Percentiles rank a stretch among this genome's conserved stretches.
Conservation (phyloP, 2,329 filamentous ascomycete genomes). For the Aureobasidium sp. region DNA sequence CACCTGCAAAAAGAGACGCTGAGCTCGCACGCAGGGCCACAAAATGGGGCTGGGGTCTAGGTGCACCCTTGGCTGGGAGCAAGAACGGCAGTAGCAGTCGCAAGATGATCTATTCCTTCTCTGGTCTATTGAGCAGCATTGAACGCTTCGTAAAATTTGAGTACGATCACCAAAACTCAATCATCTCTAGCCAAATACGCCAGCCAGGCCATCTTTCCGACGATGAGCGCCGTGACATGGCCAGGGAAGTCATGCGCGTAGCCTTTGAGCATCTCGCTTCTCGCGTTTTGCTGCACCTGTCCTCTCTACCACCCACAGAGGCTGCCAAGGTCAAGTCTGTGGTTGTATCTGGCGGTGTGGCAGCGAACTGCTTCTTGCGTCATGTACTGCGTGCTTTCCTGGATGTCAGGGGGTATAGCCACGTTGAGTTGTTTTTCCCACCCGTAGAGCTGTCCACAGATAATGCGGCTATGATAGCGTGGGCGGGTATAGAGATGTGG, state of each 20-base stretch:
- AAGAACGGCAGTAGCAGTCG: conserved; percentile 28
- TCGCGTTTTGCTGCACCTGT: conserved; percentile 52
- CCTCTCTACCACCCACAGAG: conserved; percentile 6
- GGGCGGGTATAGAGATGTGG: conserved; percentile 90
- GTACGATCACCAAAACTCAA: conserved; percentile 20
- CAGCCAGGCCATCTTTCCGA: conserved; percentile 35
- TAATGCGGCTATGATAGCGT: conserved; percentile 96
- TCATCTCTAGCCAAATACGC: conserved; percentile 24
- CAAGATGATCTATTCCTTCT: conserved; percentile 62
- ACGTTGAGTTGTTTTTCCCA: conserved; percentile 62
- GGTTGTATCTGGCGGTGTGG: conserved; percentile 85
- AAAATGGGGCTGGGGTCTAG: conserved; percentile 58
- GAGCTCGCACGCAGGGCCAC: conserved; percentile 38
- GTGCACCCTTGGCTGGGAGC: conserved; percentile 56
- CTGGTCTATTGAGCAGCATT: conserved; percentile 59
- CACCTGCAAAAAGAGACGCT: conserved; percentile 53
- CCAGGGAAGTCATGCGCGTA: conserved; percentile 64
- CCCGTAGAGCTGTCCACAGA: conserved; percentile 76
- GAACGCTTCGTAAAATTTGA: conserved; percentile 44
- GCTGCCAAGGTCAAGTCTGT: conserved; percentile 45
- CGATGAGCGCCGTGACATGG: conserved; percentile 59
- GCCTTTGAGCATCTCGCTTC: conserved; percentile 81
- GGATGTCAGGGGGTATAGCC: conserved; percentile 54
- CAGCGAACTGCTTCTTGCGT: conserved; percentile 71
- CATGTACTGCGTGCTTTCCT: conserved; percentile 51